Conservation (phyloP, 345 rosid genomes). For the Crucihimalaya himalaica region DNA sequence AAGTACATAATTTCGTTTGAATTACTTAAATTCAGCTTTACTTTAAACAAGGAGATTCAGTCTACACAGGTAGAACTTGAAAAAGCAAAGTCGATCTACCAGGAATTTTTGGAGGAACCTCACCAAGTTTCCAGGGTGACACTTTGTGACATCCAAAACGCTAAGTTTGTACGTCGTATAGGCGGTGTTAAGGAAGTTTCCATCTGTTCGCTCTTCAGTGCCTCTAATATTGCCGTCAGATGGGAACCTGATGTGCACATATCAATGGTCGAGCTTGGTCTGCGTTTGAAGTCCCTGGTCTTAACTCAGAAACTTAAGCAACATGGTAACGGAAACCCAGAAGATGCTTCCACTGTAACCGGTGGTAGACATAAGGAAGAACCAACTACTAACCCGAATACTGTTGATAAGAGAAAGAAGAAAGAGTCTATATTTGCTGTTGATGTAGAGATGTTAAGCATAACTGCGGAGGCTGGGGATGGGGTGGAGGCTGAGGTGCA, state of each 20-base stretch:
- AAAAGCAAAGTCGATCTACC: conserved; percentile 79
- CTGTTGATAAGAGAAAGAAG: conserved; percentile 67
- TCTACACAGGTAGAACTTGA: conserved; percentile 85
- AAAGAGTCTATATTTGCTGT: conserved; percentile 90
- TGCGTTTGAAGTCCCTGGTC: conserved; percentile 66
- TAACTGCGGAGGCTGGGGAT: conserved; percentile 90
- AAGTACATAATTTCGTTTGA: conserved; percentile 75
- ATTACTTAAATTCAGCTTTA: conserved; percentile 59
- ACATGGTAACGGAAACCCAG: conserved; percentile 39
- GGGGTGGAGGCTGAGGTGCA: conserved; percentile 80
- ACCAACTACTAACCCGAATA: conserved; percentile 39
- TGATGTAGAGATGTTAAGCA: conserved; percentile 81
- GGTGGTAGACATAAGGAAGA: conserved; percentile 50
- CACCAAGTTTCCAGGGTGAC: conserved; percentile 55
- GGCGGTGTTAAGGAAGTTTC: conserved; percentile 87
- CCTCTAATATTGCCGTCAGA: conserved; percentile 73
- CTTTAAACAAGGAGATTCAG: conserved; percentile 80
- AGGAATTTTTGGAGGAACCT: conserved; percentile 61
- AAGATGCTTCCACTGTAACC: conserved; percentile 44
- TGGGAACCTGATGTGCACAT: conserved; percentile 97
- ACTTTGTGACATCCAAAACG: conserved; percentile 78
- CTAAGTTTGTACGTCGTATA: conserved; percentile 81
- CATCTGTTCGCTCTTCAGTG: conserved; percentile 89
- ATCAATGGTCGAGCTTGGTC: conserved; percentile 73
- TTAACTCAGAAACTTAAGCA: conserved; percentile 65